Base-by-base conservation (phyloP, 1,284 basidiomycete species). In the Thecaphora thlaspeos region DNA sequence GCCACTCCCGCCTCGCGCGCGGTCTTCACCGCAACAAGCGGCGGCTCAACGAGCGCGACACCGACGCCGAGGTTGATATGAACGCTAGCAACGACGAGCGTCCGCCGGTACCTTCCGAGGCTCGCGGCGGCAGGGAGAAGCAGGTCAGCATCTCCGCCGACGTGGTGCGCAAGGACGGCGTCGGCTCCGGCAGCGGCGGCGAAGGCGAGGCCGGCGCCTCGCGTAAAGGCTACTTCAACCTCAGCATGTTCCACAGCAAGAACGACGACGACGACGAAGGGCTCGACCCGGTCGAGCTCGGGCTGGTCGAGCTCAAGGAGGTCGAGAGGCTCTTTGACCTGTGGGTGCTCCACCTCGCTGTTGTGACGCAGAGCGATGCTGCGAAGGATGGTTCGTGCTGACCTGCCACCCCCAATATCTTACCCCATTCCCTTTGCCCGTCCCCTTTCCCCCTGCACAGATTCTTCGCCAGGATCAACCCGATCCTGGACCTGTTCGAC, bases 391-490 rank as follows among this genome's bases (percentile, higher is more conserved):
- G n/a, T n/a, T n/a, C n/a, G n/a, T n/a, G n/a, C n/a, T n/a, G n/a
- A n/a, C n/a, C n/a, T n/a, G n/a, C n/a, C n/a, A n/a, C n/a, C n/a
- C n/a, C n/a, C n/a, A n/a, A n/a, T n/a, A n/a, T n/a, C n/a, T n/a
- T n/a, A n/a, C n/a, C n/a, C n/a, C n/a, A n/a, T n/a, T n/a, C n/a
- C n/a, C n/a, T n/a, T n/a, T n/a, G n/a, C 26, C 26, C 7, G 7
- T 28, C 26, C 26, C 7, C 26, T 5, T 28, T 28, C 7, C 26
- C 7, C 11, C 26, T 5, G 7, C 26, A 11, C 55, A 59, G 65
- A 39, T 72, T 72, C 50, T 69, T 70, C 41, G 62, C 62, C n/a
- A 55, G 60, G 40, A 69, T 72, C 60, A 72, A 72, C 22, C 70
- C 70, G 18, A 59, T 68, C 7, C 48, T 71, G 34, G 63, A 66